These are phyloP conservation scores for Amphirosellinia nigrospora DNA, from an alignment of 495 filamentous ascomycete species.

Conservation along the genomic window DNA sequence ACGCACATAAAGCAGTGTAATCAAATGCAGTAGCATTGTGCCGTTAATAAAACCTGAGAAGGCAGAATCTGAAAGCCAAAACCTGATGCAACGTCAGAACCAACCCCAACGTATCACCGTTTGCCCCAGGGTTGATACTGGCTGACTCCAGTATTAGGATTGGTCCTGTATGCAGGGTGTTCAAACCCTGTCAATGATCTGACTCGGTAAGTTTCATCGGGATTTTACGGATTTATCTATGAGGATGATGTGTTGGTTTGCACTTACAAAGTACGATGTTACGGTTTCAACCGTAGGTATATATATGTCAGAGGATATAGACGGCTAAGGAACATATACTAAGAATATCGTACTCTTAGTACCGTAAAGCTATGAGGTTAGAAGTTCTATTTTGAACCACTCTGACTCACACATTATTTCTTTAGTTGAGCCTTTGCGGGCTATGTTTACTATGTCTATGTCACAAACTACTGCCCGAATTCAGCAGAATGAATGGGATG, in stretches of 20 bases:
- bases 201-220: no score
- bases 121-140: neutral
- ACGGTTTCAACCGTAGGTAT: no score
- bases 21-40: neutral
- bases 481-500: neutral
- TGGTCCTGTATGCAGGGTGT: neutral
- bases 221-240: no score
- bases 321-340: no score
- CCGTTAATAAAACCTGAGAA: neutral
- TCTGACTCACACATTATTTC: neutral
- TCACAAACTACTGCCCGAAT: neutral
- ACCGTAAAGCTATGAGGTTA: no score
- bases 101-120: neutral
- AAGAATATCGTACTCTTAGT: no score
- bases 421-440: neutral
- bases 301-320: no score
- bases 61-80: neutral
- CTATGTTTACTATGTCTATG: neutral
- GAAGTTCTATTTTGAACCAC: no score
- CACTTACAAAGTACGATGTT: no score
- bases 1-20: no score
- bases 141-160: neutral
- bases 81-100: neutral
- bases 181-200: neutral
- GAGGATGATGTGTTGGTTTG: no score